Evolutionary conservation across 306 rosid genomes (phyloP), one percentile per base, ranked within the genome.

Genomic region (Cucurbita pepo): DNA sequence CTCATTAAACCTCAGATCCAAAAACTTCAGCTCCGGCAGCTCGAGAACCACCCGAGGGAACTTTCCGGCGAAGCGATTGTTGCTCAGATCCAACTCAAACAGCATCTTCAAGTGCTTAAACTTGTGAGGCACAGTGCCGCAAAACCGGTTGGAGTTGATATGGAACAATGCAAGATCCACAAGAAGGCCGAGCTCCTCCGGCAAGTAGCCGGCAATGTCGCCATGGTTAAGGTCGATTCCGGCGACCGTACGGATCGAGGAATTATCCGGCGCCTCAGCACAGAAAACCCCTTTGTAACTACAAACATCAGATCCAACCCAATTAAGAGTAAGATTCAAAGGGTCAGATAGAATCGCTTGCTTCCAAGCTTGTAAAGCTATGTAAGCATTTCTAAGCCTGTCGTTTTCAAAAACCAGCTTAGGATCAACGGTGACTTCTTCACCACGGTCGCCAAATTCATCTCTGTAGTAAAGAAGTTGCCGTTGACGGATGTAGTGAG

Each of bases 191-290:
- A 94, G 96, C 87, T 94, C 99, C 54, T 86, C 95, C 13, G 99
- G 99, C 55, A 94, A 64, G 75, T 91, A 94, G 0, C 99, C 99
- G 16, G 99, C 99, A 76, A 94, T 94, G 86, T 94, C 99, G 40
- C 88, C 94, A 36, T 89, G 97, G 84, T 94, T 94, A 69, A 94
- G 96, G 79, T 94, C 99, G 77, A 94, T 89, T 38, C 99, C 99
- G 41, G 99, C 97, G 7, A 94, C 97, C 6, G 97, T 89, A 7
- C 76, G 80, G 85, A 89, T 82, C 78, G 60, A 74, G 10, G 12
- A 78, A 77, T 89, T 81, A 70, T 87, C 95, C 8, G 36, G 87
- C 1, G 96, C 97, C 0, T 16, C 79, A 45, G 99, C 89, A 67
- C 99, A 94, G 91, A 61, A 94, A 19, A 94, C 92, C 0, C 77